Base-by-base conservation (phyloP, 805 yeast genomes). In the Candida loeiensis region DNA sequence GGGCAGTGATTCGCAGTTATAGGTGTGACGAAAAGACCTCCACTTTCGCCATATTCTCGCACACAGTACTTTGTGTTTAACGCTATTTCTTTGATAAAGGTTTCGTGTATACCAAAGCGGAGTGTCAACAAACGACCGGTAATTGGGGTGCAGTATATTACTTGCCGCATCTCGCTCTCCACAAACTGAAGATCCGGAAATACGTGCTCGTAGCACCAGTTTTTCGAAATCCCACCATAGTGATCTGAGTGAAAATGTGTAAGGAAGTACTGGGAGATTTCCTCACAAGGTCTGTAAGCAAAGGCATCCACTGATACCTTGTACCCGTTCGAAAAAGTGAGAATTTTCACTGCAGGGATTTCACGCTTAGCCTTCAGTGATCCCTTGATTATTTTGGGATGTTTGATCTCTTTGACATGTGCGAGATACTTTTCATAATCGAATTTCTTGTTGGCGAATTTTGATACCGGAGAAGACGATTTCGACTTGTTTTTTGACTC, bases 1-100 rank as follows among this genome's bases (percentile, higher is more conserved):
- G 99, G 99, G 60, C 99, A 93, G 61, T 93, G 99, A 51, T 93
- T 91, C 0, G 98, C 99, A 49, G 86, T 89, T 4, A 83, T 61
- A 9, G 81, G 66, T 0, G 80, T 74, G 0, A 88, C 89, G 25
- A 68, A 69, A 0, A 69, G 49, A 1, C 71, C 71, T 0, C 70
- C 32, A 6, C 45, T 44, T 14, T 31, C 31, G 3, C 55, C 61
- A 7, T 57, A 59, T 19, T 50, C 51, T 6, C 37, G 41, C 2
- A 42, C 41, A 24, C 35, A 7, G 20, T 15, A 34, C 74, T 65
- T 14, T 61, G 63, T 59, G 12, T 77, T 72, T 4, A 74, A 54
- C 25, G 62, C 58, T 35, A 65, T 50, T 13, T 64, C 54, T 36
- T 59, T 57, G 26, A 78, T 62, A 48, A 77, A 61, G 1, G 74